Percentiles rank a stretch among this genome's conserved stretches.
Evolutionary conservation across 805 yeast species (phyloP).

Genomic region (Sungouiella thailandica): DNA sequence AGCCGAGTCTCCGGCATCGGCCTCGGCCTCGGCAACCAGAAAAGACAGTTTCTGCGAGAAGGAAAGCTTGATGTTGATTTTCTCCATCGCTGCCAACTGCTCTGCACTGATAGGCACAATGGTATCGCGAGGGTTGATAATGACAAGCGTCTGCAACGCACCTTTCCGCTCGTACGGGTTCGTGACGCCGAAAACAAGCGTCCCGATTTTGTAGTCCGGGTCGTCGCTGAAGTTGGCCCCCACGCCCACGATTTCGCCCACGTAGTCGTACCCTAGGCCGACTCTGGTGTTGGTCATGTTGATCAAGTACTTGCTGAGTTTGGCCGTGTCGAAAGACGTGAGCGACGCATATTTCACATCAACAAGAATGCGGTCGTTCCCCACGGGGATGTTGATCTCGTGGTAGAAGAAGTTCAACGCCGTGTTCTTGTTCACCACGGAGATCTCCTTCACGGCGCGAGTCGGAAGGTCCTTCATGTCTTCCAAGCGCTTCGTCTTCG

Average conservation of each 20-base stretch:
- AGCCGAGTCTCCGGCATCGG: no score
- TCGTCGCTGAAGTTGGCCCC: conserved; percentile 39
- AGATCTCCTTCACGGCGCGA: conserved; percentile 37
- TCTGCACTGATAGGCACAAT: conserved; percentile 24
- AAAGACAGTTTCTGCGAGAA: conserved; percentile 7
- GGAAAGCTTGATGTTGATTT: conserved; percentile 21
- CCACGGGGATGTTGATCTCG: conserved; percentile 45
- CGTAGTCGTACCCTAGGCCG: conserved; percentile 68
- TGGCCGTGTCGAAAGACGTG: conserved; percentile 62
- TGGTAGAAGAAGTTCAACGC: conserved; percentile 51
- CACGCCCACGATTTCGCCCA: conserved; percentile 54
- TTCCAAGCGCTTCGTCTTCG: conserved; percentile 25
- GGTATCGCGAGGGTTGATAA: conserved; percentile 44
- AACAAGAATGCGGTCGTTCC: conserved; percentile 46
- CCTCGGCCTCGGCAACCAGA: conserved; percentile 5
- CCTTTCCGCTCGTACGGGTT: conserved; percentile 52
- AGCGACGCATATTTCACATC: conserved; percentile 56
- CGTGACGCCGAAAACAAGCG: conserved; percentile 58
- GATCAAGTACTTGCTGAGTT: conserved; percentile 49
- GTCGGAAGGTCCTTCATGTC: conserved; percentile 47
- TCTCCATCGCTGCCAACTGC: conserved; percentile 15
- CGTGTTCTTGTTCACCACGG: conserved; percentile 38
- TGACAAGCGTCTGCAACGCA: conserved; percentile 50
- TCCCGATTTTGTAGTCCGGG: conserved; percentile 45
- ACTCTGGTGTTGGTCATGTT: conserved; percentile 49